Percentiles rank a stretch among this genome's conserved stretches.
These are phyloP conservation scores for Rhododendron simsii DNA, from an alignment of 148 eudicot genomes.

Conservation along the genomic window DNA sequence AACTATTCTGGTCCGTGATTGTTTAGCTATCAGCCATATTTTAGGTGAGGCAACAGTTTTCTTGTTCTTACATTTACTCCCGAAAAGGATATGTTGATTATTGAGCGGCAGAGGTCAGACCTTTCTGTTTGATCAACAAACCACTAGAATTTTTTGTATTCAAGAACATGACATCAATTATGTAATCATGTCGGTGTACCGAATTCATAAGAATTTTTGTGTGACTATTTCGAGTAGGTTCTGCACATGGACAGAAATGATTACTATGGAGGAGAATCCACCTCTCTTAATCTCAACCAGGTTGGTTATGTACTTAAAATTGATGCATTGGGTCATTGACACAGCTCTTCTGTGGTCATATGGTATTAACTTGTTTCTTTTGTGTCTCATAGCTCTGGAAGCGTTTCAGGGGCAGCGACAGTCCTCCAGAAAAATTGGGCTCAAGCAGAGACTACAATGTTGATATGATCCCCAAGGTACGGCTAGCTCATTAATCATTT, in stretches of 20 bases:
- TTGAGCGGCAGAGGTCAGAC: not conserved
- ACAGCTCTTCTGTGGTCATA: not conserved
- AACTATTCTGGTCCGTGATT: not conserved
- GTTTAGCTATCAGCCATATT: not conserved
- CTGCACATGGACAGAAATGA: slow-evolving; percentile 65
- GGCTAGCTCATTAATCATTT: not conserved
- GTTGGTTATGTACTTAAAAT: slow-evolving; percentile 6
- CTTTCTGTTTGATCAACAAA: not conserved
- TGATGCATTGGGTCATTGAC: not conserved
- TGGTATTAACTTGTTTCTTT: not conserved
- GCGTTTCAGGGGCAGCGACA: slow-evolving; percentile 67
- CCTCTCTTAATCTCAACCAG: slow-evolving; percentile 52
- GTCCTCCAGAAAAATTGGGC: slow-evolving; percentile 72
- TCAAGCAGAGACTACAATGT: slow-evolving; percentile 87
- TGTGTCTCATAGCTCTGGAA: slow-evolving; percentile 62
- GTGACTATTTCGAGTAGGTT: slow-evolving; percentile 27
- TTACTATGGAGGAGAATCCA: slow-evolving; percentile 58
- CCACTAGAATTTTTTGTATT: not conserved
- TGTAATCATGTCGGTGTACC: not conserved
- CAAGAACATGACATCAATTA: not conserved
- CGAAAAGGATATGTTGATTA: not conserved
- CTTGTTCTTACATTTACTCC: not conserved
- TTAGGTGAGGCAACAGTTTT: not conserved
- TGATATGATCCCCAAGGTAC: slow-evolving; percentile 92
- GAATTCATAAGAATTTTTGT: not conserved